These are phyloP conservation scores for Starmerella powellii DNA, from an alignment of 805 yeast species.

Conservation along the genomic window DNA sequence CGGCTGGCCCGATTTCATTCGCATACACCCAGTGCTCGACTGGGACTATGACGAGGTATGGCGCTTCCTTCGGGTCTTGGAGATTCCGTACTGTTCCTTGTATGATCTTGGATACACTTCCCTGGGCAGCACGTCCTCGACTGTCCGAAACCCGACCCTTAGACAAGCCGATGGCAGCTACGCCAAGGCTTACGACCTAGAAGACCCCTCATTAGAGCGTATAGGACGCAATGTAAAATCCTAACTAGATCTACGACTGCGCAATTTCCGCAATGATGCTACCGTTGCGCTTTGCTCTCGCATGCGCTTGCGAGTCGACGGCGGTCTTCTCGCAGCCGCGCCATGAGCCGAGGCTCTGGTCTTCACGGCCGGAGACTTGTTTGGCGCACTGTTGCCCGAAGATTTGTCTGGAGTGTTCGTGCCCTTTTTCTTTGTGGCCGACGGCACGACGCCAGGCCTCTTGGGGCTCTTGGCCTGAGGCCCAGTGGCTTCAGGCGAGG, in stretches of 20 bases:
- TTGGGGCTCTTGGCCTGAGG: too few species aligned
- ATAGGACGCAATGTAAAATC: constrained; percentile 29
- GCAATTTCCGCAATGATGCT: not conserved
- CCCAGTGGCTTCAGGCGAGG: too few species aligned
- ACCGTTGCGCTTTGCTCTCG: not conserved
- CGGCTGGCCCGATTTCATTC: constrained; percentile 78
- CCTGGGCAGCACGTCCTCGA: constrained; percentile 64
- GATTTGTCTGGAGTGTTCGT: too few species aligned
- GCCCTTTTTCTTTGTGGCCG: too few species aligned
- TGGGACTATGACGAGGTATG: constrained; percentile 81
- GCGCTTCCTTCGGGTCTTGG: constrained; percentile 50
- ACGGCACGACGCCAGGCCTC: too few species aligned
- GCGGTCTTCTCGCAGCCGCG: not conserved
- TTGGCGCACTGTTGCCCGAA: too few species aligned
- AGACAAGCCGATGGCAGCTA: constrained; percentile 32
- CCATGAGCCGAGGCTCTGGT: not conserved
- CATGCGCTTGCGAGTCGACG: not conserved
- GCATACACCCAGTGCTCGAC: constrained; percentile 79
- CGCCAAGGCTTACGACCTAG: constrained; percentile 37
- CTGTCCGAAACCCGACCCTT: constrained; percentile 59
- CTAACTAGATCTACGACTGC: not conserved
- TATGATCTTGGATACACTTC: constrained; percentile 85
- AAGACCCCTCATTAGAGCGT: constrained; percentile 50
- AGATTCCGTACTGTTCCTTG: constrained; percentile 58
- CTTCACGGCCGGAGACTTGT: too few species aligned